Evolutionary conservation across 768 basidiomycete species (phyloP), one percentile per base, ranked within the genome.

Genomic region (Neoboletus magnificus): DNA sequence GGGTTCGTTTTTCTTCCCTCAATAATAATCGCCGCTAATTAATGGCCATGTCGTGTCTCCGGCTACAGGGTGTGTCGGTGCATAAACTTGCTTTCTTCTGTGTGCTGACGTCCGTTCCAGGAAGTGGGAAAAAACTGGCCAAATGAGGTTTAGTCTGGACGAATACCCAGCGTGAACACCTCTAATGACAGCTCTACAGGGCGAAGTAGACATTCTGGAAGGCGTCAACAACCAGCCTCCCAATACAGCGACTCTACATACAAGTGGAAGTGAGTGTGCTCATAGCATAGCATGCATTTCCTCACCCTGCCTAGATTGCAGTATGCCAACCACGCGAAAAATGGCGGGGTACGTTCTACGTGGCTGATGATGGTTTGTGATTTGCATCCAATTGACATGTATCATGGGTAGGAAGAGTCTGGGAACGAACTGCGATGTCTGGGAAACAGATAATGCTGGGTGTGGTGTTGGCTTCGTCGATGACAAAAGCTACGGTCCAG

Each of bases 201-300:
- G 65, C 5, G 63, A 64, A 29, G 18, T 66, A 22, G 68, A 71
- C 39, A 69, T 71, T n/a, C 22, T 69, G 22, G 67, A 71, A 52
- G 71, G 71, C 16, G 62, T 68, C 50, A 69, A 72, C 50, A 32
- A 65, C 43, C 42, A 57, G 25, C n/a, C 47, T 1, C 63, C 69
- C 16, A 65, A 72, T 48, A 40, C 39, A 32, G 62, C 63, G 8
- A 68, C 62, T 35, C 55, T 72, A 29, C 72, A 72, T 53, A 68
- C 61, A 0, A 42, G 52, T 9, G 47, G 48, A 39, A 51, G 55
- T 57, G 7, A 57, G 61, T 58, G 35, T n/a, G 39, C 45, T n/a
- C 16, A 36, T 16, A 25, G 10, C 7, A 20, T 48, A 4, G 13
- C 22, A 10, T 52, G 25, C 13, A 20, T n/a, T 23, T 57, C 16